Evolutionary conservation across 1,139 yeast genomes (phyloP).

Genomic region (Sugiyamaella paludigena): DNA sequence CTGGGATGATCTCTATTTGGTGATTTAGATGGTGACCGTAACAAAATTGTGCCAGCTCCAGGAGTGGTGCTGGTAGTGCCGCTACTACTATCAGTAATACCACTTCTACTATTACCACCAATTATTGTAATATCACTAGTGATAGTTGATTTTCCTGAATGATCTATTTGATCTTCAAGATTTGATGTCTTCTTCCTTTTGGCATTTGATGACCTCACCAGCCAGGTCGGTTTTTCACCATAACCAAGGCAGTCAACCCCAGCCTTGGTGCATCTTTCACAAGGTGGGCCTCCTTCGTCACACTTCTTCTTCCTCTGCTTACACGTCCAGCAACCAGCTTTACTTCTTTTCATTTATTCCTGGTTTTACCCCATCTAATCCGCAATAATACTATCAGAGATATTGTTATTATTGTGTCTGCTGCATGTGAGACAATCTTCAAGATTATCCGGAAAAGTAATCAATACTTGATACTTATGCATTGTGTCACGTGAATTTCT

Average conservation of each 20-base stretch:
- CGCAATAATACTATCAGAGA: too few relatives aligned
- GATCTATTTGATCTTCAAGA: neutral
- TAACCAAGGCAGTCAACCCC: conserved; percentile 43
- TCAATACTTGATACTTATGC: too few relatives aligned
- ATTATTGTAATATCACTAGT: conserved; percentile 2
- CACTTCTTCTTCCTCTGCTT: conserved; percentile 76
- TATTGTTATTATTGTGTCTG: too few relatives aligned
- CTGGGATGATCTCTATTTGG: too few relatives aligned
- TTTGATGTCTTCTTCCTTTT: conserved; percentile 9
- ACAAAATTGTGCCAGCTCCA: neutral
- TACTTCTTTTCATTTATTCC: conserved; percentile 16
- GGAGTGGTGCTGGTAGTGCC: neutral
- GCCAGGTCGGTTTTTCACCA: conserved; percentile 20
- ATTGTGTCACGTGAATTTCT: too few relatives aligned
- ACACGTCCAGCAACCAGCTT: conserved; percentile 54
- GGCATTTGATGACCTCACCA: conserved; percentile 18
- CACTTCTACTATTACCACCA: neutral
- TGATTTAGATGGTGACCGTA: neutral
- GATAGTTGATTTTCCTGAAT: too few relatives aligned
- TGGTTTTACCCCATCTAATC: too few relatives aligned
- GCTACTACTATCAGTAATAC: neutral
- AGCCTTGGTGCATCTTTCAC: conserved; percentile 28
- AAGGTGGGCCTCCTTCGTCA: conserved; percentile 66
- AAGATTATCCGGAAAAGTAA: too few relatives aligned
- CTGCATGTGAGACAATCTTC: too few relatives aligned